Base-by-base conservation (phyloP, 2,329 filamentous ascomycete species). In the Claviceps sp. region DNA sequence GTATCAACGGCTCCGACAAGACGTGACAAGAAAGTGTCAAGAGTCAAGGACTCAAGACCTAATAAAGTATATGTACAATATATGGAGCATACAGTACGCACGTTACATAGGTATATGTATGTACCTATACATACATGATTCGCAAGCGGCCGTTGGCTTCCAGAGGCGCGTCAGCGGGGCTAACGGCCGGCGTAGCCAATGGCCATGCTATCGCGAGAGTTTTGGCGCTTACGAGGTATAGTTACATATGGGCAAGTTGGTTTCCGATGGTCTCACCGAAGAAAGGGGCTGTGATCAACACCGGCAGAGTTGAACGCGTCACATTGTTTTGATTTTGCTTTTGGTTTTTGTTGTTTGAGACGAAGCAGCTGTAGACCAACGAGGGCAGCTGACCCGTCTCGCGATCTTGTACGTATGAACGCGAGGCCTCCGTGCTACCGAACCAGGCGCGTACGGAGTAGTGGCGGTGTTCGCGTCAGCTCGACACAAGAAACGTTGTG, bases 121-220 rank as follows among this genome's bases (percentile, higher is more conserved):
- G n/a, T n/a, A n/a, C n/a, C n/a, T n/a, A n/a, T 22, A 22, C 3
- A 3, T 22, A 22, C 22, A 34, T 34, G 8, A 34, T 34, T 34
- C 30, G 30, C 30, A 34, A 34, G 42, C 7, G 20, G 22, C 42
- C 20, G 42, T 44, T 24, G 42, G 42, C 40, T 44, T 44, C 48
- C 50, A 44, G 37, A 44, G 50, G 41, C 53, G 48, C 42, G 48
- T 51, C 41, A 16, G 53, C 49, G 53, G 53, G 50, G 36, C 50
- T 22, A 34, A 41, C 37, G 30, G 26, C 46, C 24, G 42, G 42
- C 22, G 24, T 45, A 44, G 24, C 37, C 43, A 47, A 44, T 42
- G 47, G 34, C 30, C 47, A 47, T 20, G 36, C 42, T 41, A 42
- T 22, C 36, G 18, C 37, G 30, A 44, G 11, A 34, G 20, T 30